Evolutionary conservation across 306 rosid genomes (phyloP).

Genomic region (Gastrolobium villosum): DNA sequence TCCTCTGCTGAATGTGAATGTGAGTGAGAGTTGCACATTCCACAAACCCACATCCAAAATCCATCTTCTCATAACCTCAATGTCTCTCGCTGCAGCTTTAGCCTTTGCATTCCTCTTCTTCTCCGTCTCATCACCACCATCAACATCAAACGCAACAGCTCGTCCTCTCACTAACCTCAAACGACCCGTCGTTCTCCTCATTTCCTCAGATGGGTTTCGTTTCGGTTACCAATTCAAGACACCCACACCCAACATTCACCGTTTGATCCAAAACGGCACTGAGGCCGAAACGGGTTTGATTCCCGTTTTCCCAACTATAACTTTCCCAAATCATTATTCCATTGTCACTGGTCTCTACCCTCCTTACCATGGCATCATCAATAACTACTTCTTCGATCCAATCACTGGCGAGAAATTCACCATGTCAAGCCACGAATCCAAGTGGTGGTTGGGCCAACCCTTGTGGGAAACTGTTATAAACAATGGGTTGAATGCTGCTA

Average conservation of each 20-base stretch:
- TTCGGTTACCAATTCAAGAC: conserved; percentile 96
- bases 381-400: conserved; percentile 80
- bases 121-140: conserved; percentile 1
- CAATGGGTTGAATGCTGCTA: conserved; percentile 70
- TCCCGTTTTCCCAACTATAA: conserved; percentile 83
- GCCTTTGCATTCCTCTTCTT: conserved; percentile 66
- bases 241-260: conserved; percentile 66
- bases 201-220: conserved; percentile 94
- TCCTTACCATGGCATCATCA: conserved; percentile 84
- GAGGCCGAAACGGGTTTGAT: conserved; percentile 81
- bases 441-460: conserved; percentile 96
- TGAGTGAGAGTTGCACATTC: background rate
- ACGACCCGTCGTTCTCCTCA: conserved; percentile 69
- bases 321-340: conserved; percentile 95
- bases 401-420: conserved; percentile 62
- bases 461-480: conserved; percentile 81
- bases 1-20: too few species aligned
- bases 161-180: conserved; percentile 66
- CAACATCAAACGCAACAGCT: conserved; percentile 34
- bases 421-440: conserved; percentile 74
- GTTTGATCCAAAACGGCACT: conserved; percentile 75
- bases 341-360: conserved; percentile 97
- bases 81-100: conserved; percentile 62
- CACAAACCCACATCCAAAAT: conserved; percentile 49
- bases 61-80: conserved; percentile 58